These are phyloP conservation scores for Falciphora oryzae DNA, from an alignment of 2,329 filamentous ascomycete species.

Conservation along the genomic window DNA sequence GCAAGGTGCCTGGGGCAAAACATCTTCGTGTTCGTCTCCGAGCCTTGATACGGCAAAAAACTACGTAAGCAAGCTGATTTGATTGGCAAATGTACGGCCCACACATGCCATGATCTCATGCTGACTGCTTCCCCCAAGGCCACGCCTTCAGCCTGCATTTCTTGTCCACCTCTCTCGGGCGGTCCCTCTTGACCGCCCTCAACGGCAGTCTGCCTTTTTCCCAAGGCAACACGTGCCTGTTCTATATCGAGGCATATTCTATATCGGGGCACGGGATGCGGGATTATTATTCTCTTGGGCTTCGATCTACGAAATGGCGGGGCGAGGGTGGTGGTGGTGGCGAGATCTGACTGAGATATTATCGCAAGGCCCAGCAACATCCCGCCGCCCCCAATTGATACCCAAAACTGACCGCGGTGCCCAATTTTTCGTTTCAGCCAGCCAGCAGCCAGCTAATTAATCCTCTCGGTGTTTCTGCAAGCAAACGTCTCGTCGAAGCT, in stretches of 20 bases:
- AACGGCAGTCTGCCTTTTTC: background rate
- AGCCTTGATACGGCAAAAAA: no score
- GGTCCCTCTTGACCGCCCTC: no score
- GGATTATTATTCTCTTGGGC: background rate
- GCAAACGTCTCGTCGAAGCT: no score
- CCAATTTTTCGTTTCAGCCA: no score
- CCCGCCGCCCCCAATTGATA: no score
- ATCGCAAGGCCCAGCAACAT: no score
- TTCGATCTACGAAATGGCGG: background rate
- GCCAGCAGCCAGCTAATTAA: no score
- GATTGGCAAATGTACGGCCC: background rate
- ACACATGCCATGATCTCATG: background rate
- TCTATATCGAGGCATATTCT: conserved; percentile 1
- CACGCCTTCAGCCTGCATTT: background rate
- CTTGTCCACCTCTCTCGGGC: no score
- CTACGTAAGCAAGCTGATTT: background rate
- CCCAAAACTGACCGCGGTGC: no score
- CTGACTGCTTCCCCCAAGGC: background rate
- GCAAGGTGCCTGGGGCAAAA: no score
- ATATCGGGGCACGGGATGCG: background rate
- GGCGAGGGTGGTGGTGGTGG: background rate
- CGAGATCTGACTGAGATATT: background rate
- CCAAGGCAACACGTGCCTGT: background rate
- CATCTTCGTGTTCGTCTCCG: no score
- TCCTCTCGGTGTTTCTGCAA: no score